These are phyloP conservation scores for Picea abies DNA, from an alignment of 83 land plant species.

Conservation along the genomic window DNA sequence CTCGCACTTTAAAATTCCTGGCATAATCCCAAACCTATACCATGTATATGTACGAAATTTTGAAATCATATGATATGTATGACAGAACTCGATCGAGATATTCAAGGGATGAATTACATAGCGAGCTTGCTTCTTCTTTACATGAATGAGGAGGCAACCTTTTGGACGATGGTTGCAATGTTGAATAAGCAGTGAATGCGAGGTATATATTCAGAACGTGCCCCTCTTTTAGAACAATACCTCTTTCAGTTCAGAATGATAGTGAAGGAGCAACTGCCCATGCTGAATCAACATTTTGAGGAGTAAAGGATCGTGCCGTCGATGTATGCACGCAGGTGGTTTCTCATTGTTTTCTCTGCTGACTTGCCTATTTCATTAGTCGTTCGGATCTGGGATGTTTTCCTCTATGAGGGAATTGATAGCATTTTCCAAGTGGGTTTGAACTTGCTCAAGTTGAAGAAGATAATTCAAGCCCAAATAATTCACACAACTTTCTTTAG, in stretches of 20 bases:
- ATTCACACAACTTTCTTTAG: constrained; percentile 41
- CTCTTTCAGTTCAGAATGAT: constrained; percentile 40
- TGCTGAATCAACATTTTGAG: constrained; percentile 39
- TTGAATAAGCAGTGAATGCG: constrained; percentile 55
- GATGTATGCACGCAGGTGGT: constrained; percentile 58
- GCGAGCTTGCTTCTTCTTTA: constrained; percentile 47
- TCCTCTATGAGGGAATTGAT: constrained; percentile 51
- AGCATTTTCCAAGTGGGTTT: constrained; percentile 45
- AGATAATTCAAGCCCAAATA: no score
- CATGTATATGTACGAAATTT: constrained; percentile 40
- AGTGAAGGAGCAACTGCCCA: constrained; percentile 42
- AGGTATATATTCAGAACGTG: no score
- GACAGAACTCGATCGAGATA: constrained; percentile 47
- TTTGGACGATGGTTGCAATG: constrained; percentile 56
- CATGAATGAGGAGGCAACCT: constrained; percentile 60
- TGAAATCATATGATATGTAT: constrained; percentile 54
- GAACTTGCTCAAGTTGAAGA: constrained; percentile 35
- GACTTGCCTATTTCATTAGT: constrained; percentile 52
- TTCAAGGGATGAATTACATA: constrained; percentile 51
- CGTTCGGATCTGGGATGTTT: constrained; percentile 54
- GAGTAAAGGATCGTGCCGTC: constrained; percentile 41
- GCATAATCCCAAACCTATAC: constrained; percentile 50
- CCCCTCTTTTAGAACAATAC: constrained; percentile 47
- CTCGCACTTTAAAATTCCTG: constrained; percentile 51
- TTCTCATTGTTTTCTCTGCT: constrained; percentile 51